Evolutionary conservation across 345 rosid species (phyloP).

Genomic region (Eucalyptus cloeziana): DNA sequence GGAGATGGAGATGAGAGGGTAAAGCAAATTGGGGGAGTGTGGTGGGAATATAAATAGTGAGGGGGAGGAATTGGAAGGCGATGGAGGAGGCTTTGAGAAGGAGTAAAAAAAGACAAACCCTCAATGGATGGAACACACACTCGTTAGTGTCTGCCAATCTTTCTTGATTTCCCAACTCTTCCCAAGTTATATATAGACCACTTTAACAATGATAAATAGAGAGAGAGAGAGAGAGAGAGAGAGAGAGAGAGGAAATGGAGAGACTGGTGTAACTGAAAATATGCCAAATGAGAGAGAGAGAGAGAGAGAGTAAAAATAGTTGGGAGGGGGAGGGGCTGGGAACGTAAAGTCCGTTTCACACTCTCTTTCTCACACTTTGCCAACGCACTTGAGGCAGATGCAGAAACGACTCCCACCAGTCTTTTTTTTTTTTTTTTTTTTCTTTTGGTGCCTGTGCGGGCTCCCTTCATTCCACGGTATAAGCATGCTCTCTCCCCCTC

Average conservation of each 20-base stretch:
- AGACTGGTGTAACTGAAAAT: slow-evolving; percentile 25
- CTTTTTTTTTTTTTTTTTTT: not conserved
- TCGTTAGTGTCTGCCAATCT: not conserved
- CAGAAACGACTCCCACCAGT: not conserved
- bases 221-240: not conserved
- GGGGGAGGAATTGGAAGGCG: not conserved
- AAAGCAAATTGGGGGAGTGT: not conserved
- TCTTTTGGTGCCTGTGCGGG: not conserved
- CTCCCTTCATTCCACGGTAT: not conserved
- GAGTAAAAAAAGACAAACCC: not conserved
- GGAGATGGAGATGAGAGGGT: not conserved
- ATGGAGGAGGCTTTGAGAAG: slow-evolving; percentile 1
- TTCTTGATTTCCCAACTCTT: not conserved
- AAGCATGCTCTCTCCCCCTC: not conserved
- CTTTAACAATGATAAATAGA: not conserved
- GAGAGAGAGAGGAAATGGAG: not conserved
- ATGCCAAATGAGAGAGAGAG: slow-evolving; percentile 17
- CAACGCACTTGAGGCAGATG: slow-evolving; percentile 32
- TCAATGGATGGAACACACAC: not conserved
- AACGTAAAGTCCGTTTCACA: slow-evolving; percentile 45
- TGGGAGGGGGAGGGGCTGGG: slow-evolving; percentile 9
- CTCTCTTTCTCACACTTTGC: slow-evolving; percentile 65
- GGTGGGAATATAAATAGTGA: not conserved
- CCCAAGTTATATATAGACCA: not conserved
- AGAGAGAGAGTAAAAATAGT: not conserved